A percentile compares a stretch with the other conserved stretches of the same genome.
Conservation (phyloP, 345 rosid genomes). For the Stellera chamaejasme region DNA sequence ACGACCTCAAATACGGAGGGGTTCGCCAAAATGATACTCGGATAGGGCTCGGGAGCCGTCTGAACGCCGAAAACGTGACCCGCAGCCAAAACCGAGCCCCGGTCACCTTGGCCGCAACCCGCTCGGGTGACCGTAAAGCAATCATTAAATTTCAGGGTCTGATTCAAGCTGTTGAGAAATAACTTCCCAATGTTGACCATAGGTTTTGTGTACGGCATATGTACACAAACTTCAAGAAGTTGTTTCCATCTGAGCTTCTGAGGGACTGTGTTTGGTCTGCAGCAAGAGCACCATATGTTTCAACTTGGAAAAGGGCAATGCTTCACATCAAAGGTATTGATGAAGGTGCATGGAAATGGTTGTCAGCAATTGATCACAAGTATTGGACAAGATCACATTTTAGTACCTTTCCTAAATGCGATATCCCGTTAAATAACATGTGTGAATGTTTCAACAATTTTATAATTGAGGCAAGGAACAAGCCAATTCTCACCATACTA, state of each 20-base stretch:
- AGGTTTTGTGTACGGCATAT: background rate
- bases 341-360: background rate
- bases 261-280: background rate
- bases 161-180: too few relatives aligned
- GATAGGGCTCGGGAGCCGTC: too few relatives aligned
- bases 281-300: background rate
- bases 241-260: background rate
- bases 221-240: background rate
- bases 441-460: background rate
- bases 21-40: too few relatives aligned
- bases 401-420: background rate
- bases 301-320: too few relatives aligned
- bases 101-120: too few relatives aligned
- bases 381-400: background rate
- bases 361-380: background rate
- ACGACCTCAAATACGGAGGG: too few relatives aligned
- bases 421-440: background rate
- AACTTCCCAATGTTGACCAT: too few relatives aligned
- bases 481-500: background rate
- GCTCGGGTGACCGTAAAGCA: too few relatives aligned
- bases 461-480: background rate
- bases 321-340: background rate
- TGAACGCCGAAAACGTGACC: too few relatives aligned
- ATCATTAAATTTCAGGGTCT: too few relatives aligned
- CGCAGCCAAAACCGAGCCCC: too few relatives aligned